Evolutionary conservation across 2,329 filamentous ascomycete genomes (phyloP).

Genomic region (Metarhizium brunneum): DNA sequence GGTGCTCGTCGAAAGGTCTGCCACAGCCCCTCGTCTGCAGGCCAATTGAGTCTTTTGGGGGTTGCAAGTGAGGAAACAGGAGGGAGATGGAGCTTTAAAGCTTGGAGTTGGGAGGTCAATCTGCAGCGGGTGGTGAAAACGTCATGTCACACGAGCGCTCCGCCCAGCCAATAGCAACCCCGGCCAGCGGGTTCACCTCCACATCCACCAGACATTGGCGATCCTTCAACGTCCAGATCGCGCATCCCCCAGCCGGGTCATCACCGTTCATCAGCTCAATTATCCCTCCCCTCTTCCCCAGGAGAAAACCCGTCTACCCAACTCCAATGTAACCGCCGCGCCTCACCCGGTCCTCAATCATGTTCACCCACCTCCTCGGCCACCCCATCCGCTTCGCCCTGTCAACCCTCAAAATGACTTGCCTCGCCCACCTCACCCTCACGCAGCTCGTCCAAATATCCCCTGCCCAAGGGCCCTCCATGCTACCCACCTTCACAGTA

Average conservation of each 20-base stretch:
- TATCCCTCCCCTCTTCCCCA: too few relatives aligned
- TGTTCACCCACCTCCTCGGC: slow-evolving; percentile 24
- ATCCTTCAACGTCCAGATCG: too few relatives aligned
- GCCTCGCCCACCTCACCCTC: slow-evolving; percentile 33
- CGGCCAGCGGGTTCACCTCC: too few relatives aligned
- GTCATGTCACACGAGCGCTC: too few relatives aligned
- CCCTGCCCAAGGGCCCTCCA: slow-evolving; percentile 63
- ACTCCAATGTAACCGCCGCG: too few relatives aligned
- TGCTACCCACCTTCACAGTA: slow-evolving; percentile 75
- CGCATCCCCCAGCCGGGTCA: too few relatives aligned
- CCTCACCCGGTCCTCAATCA: background rate
- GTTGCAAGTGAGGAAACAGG: slow-evolving; percentile 4
- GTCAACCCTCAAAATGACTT: slow-evolving; percentile 27
- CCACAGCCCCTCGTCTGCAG: background rate
- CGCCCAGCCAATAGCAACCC: too few relatives aligned
- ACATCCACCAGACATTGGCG: background rate
- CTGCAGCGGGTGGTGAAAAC: background rate
- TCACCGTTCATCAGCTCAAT: too few relatives aligned
- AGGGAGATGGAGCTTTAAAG: slow-evolving; percentile 4
- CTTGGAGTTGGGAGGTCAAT: background rate
- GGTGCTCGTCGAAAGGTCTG: background rate
- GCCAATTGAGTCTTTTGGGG: background rate
- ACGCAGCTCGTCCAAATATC: slow-evolving; percentile 55
- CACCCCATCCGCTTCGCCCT: slow-evolving; percentile 28
- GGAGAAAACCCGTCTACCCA: too few relatives aligned